Evolutionary conservation across 306 rosid species (phyloP).

Genomic region (Gynostemma pentaphyllum): DNA sequence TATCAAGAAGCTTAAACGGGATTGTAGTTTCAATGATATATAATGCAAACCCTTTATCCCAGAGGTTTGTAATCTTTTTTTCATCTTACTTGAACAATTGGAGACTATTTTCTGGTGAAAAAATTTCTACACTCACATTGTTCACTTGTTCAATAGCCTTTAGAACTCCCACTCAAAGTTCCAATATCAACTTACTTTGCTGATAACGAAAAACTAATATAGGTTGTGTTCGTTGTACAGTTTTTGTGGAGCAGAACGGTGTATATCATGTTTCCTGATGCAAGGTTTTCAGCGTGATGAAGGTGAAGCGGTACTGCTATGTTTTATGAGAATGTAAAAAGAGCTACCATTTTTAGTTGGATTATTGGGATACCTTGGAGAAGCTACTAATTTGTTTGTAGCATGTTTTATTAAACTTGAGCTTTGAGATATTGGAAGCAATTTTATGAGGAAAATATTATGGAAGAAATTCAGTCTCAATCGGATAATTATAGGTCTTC

Average conservation of each 20-base stretch:
- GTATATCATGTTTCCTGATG: background rate
- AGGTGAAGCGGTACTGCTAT: background rate
- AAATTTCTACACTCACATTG: background rate
- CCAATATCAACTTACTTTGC: background rate
- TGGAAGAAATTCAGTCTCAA: conserved; percentile 98
- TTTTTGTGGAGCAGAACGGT: background rate
- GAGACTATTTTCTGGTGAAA: background rate
- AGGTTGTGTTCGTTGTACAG: background rate
- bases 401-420: conserved; percentile 20
- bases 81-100: background rate
- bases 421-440: conserved; percentile 9
- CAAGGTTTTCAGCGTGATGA: background rate
- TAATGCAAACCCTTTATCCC: background rate
- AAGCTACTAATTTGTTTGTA: conserved; percentile 8
- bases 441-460: conserved; percentile 12
- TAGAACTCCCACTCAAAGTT: background rate
- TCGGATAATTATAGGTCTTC: conserved; percentile 92
- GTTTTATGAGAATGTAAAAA: background rate
- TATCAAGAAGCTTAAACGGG: background rate
- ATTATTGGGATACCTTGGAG: background rate
- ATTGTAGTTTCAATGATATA: background rate
- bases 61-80: background rate
- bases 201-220: background rate
- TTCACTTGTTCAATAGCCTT: background rate
- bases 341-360: background rate